These are phyloP conservation scores for Amesomyces nigricolor DNA, from an alignment of 2,329 filamentous ascomycete species.

Conservation along the genomic window DNA sequence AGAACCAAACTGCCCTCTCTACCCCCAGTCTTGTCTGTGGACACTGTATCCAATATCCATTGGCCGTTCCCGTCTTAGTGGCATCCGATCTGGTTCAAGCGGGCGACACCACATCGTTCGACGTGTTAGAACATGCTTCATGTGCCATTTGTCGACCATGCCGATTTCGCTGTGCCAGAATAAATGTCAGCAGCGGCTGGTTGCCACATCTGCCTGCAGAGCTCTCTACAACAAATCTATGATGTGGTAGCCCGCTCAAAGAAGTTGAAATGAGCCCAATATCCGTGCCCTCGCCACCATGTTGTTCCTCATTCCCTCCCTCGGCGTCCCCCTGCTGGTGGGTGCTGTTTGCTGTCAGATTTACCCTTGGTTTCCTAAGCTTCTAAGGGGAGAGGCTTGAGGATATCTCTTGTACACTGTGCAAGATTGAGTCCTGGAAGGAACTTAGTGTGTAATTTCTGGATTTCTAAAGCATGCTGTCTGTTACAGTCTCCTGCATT, in stretches of 20 bases:
- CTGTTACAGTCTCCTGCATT: neutral
- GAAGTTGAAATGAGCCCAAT: too few species aligned
- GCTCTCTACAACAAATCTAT: too few species aligned
- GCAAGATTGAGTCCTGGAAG: conserved; percentile 47
- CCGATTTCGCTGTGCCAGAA: neutral
- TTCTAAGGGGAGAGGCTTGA: conserved; percentile 50
- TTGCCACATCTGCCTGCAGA: neutral
- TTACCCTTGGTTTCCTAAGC: conserved; percentile 49
- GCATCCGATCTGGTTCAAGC: neutral
- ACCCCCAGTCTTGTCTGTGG: too few species aligned
- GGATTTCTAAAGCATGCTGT: conserved; percentile 32
- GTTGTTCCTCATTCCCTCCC: too few species aligned
- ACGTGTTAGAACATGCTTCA: conserved; percentile 8
- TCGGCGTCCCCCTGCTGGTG: conserved; percentile 42
- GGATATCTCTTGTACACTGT: conserved; percentile 48
- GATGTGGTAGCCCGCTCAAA: too few species aligned
- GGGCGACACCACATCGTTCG: neutral
- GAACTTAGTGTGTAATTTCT: conserved; percentile 48
- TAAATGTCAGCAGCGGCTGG: neutral
- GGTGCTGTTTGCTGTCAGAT: conserved; percentile 51
- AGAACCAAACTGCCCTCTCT: too few species aligned
- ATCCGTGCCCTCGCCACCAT: too few species aligned
- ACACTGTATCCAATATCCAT: neutral
- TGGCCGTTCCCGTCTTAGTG: neutral
- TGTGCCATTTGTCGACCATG: neutral